Percentiles rank a stretch among this genome's conserved stretches.
phyloP scores from a whole-genome alignment of 2,329 filamentous ascomycete genomes.

The Exophiala lecanii-corni region DNA sequence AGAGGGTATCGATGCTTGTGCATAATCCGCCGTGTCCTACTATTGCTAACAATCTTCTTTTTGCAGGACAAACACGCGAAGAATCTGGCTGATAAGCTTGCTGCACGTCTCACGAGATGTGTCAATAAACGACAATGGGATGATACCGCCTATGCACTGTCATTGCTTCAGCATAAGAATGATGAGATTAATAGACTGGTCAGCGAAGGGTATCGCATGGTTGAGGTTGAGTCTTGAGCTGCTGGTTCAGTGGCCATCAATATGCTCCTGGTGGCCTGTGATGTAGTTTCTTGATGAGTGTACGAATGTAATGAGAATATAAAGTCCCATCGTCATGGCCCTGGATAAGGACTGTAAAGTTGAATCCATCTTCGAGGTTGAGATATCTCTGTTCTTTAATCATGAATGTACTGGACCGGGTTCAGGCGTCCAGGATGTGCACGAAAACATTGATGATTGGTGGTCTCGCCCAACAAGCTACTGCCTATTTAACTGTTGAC shows the following conservation, averaged over 20 bases:
- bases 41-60: constrained; percentile 1
- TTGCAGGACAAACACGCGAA: constrained; percentile 90
- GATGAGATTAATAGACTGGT: constrained; percentile 44
- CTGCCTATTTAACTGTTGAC: no score
- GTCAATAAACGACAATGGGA: constrained; percentile 96
- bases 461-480: no score
- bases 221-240: constrained; percentile 55
- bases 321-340: no score
- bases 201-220: constrained; percentile 52
- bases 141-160: constrained; percentile 89
- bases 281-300: background rate
- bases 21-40: background rate
- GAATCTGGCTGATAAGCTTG: constrained; percentile 87
- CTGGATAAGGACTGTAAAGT: no score
- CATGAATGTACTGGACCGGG: no score
- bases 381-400: no score
- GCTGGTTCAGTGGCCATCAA: no score
- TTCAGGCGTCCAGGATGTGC: no score
- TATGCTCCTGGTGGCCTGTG: constrained; percentile 2
- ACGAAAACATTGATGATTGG: no score
- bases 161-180: constrained; percentile 69
- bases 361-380: no score
- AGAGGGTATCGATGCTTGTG: no score
- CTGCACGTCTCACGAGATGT: constrained; percentile 76
- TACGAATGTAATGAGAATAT: background rate